Base-by-base conservation (phyloP, 176 grass and related monocot genomes). In the Carex parvula region DNA sequence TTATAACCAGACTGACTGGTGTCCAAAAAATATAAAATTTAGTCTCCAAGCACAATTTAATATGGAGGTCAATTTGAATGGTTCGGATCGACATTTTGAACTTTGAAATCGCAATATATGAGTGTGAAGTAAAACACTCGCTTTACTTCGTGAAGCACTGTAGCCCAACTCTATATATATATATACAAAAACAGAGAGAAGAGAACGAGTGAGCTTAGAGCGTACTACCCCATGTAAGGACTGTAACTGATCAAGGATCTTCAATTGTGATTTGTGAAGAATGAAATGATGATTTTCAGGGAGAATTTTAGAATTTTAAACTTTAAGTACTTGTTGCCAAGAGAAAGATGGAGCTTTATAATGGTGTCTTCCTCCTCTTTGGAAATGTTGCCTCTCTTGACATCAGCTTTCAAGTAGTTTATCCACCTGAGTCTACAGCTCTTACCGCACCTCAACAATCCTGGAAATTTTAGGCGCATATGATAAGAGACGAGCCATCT, bases 391-490 rank as follows among this genome's bases (percentile, higher is more conserved):
- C 92, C 95, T 56, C 95, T 67, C 87, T 94, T 98, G 2, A 98
- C 79, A 76, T 90, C 95, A 53, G 84, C 86, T 80, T 86, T 83
- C 3, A 94, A 64, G 78, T 94, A 94, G 88, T 94, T 94, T 71
- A 94, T 88, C 92, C 92, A 94, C 26, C 92, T 91, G 10, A 94
- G 84, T 60, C 92, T 79, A 87, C 90, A 97, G 83, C 92, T 94
- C 94, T 94, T 97, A 37, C 90, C 88, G 3, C 87, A 93, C 70
- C 92, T 84, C 83, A 91, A 35, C 76, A 94, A 85, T 33, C 92
- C 89, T 92, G 58, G 1, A 60, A 15, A 78, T 52, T 59, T 74
- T 35, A 79, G 30, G 18, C 8, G 14, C 4, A 44, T 37, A 39
- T 11, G 50, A n/a, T 14, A 17, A 81, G 8, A 63, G 39, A 42